Evolutionary conservation across 257 asterid species (phyloP).

Genomic region (Capsicum rhomboideum): DNA sequence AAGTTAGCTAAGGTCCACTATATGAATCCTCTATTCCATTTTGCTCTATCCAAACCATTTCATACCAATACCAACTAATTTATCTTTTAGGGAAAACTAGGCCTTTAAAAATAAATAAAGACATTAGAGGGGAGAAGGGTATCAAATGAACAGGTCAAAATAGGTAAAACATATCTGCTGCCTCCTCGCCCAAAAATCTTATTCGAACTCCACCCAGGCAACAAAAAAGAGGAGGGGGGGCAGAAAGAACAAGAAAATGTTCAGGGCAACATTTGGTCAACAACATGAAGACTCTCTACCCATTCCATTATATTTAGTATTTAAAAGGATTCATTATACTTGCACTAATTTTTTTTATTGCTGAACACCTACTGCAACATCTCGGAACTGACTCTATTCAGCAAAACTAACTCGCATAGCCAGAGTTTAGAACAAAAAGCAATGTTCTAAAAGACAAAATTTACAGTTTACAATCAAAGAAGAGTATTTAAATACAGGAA

Average conservation of each 20-base stretch:
- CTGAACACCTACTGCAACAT: not conserved
- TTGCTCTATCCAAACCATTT: not conserved
- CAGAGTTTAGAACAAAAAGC: not conserved
- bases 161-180: not conserved
- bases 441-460: not conserved
- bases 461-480: not conserved
- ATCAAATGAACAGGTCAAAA: not conserved
- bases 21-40: not conserved
- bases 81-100: not conserved
- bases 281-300: not conserved
- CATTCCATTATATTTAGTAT: not conserved
- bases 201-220: not conserved
- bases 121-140: not conserved
- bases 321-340: not conserved
- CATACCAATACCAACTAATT: not conserved
- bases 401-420: not conserved
- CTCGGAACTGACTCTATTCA: no score
- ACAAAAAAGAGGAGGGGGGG: not conserved
- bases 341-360: not conserved
- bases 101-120: not conserved
- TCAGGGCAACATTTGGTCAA: not conserved
- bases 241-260: not conserved
- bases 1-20: not conserved
- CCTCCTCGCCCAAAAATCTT: not conserved
- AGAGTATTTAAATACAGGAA: not conserved